Conservation (phyloP, 1,284 basidiomycete genomes). For the Ceratobasidium papillatum region DNA sequence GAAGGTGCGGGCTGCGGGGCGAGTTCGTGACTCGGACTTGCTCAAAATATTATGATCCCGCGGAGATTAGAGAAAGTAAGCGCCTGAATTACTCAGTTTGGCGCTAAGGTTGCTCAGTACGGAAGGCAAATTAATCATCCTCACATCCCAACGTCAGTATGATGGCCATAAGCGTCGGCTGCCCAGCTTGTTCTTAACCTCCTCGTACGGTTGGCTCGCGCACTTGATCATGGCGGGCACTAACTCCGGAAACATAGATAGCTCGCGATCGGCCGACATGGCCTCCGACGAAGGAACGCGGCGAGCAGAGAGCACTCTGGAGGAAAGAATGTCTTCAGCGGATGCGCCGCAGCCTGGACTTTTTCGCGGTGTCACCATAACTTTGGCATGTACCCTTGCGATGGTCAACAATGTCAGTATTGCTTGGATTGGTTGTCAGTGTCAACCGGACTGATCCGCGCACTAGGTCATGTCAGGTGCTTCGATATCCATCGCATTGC, state of each 20-base stretch:
- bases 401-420: constrained; percentile 36
- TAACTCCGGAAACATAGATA: not conserved
- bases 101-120: not conserved
- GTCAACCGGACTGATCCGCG: not conserved
- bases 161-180: not conserved
- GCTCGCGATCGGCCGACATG: not conserved
- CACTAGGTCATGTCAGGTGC: constrained; percentile 40
- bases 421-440: not conserved
- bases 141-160: not conserved
- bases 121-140: constrained; percentile 2
- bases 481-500: constrained; percentile 63
- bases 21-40: not conserved
- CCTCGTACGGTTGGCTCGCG: not conserved
- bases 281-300: constrained; percentile 9
- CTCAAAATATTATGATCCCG: not conserved
- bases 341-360: constrained; percentile 9
- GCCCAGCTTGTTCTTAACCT: not conserved
- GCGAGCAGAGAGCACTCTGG: not conserved
- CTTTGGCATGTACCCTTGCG: constrained; percentile 29
- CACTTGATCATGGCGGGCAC: not conserved
- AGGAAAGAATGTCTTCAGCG: not conserved
- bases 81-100: not conserved
- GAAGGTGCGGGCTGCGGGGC: not conserved
- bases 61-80: not conserved
- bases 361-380: constrained; percentile 22